Evolutionary conservation across 805 yeast genomes (phyloP).

Genomic region (Candida loeiensis): DNA sequence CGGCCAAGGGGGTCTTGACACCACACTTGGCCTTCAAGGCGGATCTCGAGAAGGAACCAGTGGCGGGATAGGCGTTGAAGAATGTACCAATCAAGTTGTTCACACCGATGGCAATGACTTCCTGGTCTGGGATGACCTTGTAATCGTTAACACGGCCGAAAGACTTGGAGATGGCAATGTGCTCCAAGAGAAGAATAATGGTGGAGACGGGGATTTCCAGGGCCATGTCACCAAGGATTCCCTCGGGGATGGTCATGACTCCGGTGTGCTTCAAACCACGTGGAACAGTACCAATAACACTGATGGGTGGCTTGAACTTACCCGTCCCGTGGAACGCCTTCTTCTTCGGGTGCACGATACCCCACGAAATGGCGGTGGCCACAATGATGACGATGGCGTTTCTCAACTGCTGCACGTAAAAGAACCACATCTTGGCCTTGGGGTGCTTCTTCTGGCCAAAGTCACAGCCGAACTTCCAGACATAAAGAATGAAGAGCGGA

Average conservation of each 20-base stretch:
- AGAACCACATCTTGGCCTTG: slow-evolving; percentile 51
- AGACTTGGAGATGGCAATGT: slow-evolving; percentile 89
- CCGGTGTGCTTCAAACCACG: slow-evolving; percentile 78
- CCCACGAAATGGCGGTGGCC: slow-evolving; percentile 81
- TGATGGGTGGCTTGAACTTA: slow-evolving; percentile 44
- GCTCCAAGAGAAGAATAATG: slow-evolving; percentile 80
- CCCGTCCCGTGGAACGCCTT: slow-evolving; percentile 27
- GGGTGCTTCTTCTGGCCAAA: slow-evolving; percentile 63
- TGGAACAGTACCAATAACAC: slow-evolving; percentile 74
- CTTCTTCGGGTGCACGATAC: slow-evolving; percentile 52
- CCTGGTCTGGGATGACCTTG: slow-evolving; percentile 89
- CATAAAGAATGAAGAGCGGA: slow-evolving; percentile 65
- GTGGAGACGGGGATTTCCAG: slow-evolving; percentile 82
- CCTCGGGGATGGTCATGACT: slow-evolving; percentile 59
- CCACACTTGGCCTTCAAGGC: slow-evolving; percentile 95
- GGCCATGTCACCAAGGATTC: slow-evolving; percentile 58
- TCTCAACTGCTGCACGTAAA: slow-evolving; percentile 73
- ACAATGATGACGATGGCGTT: slow-evolving; percentile 78
- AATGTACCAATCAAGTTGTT: slow-evolving; percentile 88
- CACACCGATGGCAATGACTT: slow-evolving; percentile 88
- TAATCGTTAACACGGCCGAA: slow-evolving; percentile 91
- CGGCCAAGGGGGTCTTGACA: slow-evolving; percentile 90
- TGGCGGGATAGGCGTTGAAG: slow-evolving; percentile 91
- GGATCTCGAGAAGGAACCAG: slow-evolving; percentile 93
- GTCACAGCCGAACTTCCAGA: slow-evolving; percentile 65